Evolutionary conservation across 805 yeast genomes (phyloP).

Genomic region (Kodamaea fukazawae): DNA sequence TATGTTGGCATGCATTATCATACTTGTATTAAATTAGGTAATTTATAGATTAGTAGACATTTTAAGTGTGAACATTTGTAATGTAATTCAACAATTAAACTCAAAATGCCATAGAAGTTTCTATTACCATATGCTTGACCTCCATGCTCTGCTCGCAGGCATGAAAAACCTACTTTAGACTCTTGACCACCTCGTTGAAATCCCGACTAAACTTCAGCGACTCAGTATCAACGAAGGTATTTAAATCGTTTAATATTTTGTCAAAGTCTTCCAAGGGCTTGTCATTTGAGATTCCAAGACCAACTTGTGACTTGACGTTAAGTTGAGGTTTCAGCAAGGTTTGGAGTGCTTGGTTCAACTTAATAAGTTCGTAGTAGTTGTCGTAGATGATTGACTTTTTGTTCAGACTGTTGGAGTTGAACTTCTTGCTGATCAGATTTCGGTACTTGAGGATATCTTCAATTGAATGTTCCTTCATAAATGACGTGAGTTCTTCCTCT

Average conservation of each 20-base stretch:
- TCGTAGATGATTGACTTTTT: slow-evolving; percentile 72
- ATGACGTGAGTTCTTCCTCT: slow-evolving; percentile 16
- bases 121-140: no score
- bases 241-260: slow-evolving; percentile 24
- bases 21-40: no score
- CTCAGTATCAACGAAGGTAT: slow-evolving; percentile 20
- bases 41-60: no score
- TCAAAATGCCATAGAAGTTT: no score
- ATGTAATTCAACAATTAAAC: no score
- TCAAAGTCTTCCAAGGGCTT: slow-evolving; percentile 12
- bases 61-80: no score
- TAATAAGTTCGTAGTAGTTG: slow-evolving; percentile 70
- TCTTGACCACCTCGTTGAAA: slow-evolving; percentile 21
- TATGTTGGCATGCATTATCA: no score
- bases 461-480: slow-evolving; percentile 23
- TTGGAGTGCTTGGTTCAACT: slow-evolving; percentile 55
- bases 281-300: slow-evolving; percentile 1
- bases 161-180: slow-evolving; percentile 2
- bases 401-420: slow-evolving; percentile 54
- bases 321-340: slow-evolving; percentile 9
- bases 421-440: slow-evolving; percentile 37
- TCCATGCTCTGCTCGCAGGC: no score
- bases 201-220: slow-evolving; percentile 17
- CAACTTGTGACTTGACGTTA: neutral
- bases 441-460: slow-evolving; percentile 31